phyloP scores from a whole-genome alignment of 106 monocot genomes.

The Amphibolis antarctica region DNA sequence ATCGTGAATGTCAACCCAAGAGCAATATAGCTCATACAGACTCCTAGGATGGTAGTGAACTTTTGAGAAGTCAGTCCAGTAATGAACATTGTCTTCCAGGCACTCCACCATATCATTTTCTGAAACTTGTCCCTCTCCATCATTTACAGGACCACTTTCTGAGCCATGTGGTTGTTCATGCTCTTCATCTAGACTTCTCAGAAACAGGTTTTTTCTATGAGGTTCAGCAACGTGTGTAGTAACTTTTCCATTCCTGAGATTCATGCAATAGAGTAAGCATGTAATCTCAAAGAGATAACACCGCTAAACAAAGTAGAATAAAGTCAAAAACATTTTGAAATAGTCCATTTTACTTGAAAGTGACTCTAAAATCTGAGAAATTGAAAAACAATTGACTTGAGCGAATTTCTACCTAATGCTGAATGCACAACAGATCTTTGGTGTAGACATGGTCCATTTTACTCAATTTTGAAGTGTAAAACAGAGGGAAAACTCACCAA shows the following conservation, averaged over 20 bases:
- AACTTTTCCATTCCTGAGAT: constrained; percentile 57
- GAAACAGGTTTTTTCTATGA: constrained; percentile 60
- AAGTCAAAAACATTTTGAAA: background rate
- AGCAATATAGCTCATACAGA: constrained; percentile 58
- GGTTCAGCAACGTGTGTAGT: constrained; percentile 45
- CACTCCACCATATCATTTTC: constrained; percentile 58
- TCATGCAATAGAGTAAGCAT: background rate
- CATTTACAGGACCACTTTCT: constrained; percentile 1
- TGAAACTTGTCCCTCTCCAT: constrained; percentile 14
- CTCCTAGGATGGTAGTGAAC: constrained; percentile 72
- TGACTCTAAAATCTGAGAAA: no score
- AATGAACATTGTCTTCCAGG: constrained; percentile 57
- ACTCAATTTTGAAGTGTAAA: no score
- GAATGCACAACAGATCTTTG: no score
- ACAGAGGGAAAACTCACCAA: constrained; percentile 50
- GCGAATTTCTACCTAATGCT: no score
- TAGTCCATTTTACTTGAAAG: no score
- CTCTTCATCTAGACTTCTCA: constrained; percentile 59
- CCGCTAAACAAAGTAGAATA: background rate
- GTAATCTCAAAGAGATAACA: background rate
- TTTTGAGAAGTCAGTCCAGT: constrained; percentile 95
- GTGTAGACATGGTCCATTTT: no score
- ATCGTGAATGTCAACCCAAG: constrained; percentile 55
- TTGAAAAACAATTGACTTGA: background rate
- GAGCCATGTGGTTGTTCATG: background rate